phyloP scores from a whole-genome alignment of 495 filamentous ascomycete species.

The Talaromyces trachyspermus region DNA sequence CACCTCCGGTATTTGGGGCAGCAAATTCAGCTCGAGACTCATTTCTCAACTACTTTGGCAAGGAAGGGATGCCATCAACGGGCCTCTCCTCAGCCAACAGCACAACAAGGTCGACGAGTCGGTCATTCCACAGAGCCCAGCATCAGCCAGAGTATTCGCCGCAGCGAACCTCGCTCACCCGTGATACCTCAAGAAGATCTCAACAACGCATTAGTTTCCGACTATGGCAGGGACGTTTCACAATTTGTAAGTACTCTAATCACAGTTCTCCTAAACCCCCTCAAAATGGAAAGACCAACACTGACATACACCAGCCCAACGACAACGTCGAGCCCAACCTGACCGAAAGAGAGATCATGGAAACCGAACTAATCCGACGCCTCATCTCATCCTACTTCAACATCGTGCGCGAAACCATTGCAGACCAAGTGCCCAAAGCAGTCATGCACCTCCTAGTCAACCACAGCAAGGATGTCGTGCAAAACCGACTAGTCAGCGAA shows the following conservation, averaged over 20 bases:
- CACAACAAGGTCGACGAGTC: constrained; percentile 55
- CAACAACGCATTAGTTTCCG: constrained; percentile 16
- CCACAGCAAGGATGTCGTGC: constrained; percentile 93
- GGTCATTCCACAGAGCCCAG: constrained; percentile 69
- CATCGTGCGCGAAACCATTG: constrained; percentile 94
- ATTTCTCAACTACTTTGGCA: constrained; percentile 96
- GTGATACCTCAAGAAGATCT: constrained; percentile 36
- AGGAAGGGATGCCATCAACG: constrained; percentile 54
- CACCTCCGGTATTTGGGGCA: constrained; percentile 54
- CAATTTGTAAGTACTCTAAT: constrained; percentile 49
- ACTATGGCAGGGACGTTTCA: constrained; percentile 43
- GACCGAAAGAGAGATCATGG: constrained; percentile 90
- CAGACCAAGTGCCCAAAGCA: constrained; percentile 96
- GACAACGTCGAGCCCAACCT: constrained; percentile 65
- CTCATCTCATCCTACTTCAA: constrained; percentile 97
- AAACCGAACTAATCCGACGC: constrained; percentile 93
- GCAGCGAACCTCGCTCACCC: constrained; percentile 52
- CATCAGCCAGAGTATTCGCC: constrained; percentile 75
- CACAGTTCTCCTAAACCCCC: background rate
- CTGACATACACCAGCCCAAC: constrained; percentile 32
- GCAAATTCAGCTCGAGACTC: constrained; percentile 61
- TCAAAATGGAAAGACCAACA: constrained; percentile 1
- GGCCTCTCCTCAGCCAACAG: constrained; percentile 23
- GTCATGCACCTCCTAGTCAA: constrained; percentile 99
- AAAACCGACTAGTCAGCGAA: constrained; percentile 92